Percentiles rank a stretch among this genome's conserved stretches.
Evolutionary conservation across 225 moss, liverwort and hornwort species (phyloP).

Genomic region (Takakia lepidozioides): DNA sequence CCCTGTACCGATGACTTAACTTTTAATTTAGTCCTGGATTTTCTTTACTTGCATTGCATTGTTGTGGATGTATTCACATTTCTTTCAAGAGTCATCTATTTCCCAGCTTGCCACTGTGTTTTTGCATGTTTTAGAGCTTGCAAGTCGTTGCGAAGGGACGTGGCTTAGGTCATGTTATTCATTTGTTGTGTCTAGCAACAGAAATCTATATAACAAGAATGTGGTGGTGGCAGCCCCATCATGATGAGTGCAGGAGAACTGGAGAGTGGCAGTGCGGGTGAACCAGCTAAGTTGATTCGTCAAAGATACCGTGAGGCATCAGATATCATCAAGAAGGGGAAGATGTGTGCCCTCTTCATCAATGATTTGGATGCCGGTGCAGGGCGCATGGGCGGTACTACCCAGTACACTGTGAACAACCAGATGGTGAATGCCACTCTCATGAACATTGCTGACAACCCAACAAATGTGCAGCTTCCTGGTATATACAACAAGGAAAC

Average conservation of each 20-base stretch:
- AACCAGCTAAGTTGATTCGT: conserved; percentile 92
- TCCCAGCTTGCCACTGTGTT: too few species aligned
- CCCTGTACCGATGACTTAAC: too few species aligned
- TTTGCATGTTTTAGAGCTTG: too few species aligned
- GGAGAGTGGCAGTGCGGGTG: conserved; percentile 96
- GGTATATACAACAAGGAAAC: conserved; percentile 82
- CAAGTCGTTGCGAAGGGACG: too few species aligned
- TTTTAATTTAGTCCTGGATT: too few species aligned
- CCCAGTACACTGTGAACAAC: conserved; percentile 96
- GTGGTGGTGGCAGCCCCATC: conserved; percentile 47
- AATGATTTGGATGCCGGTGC: conserved; percentile 99
- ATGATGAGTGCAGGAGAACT: conserved; percentile 99
- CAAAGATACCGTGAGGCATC: conserved; percentile 96
- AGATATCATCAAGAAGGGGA: conserved; percentile 87
- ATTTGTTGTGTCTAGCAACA: too few species aligned
- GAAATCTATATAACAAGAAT: too few species aligned
- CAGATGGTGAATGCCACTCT: conserved; percentile 99
- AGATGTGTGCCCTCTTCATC: conserved; percentile 95
- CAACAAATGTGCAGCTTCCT: conserved; percentile 86
- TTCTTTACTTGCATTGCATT: too few species aligned
- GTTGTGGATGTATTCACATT: too few species aligned
- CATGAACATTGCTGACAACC: conserved; percentile 94
- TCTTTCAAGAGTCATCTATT: too few species aligned
- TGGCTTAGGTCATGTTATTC: too few species aligned
- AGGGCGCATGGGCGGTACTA: conserved; percentile 95